phyloP scores from a whole-genome alignment of 345 rosid species.

The Iberis pinnata region DNA sequence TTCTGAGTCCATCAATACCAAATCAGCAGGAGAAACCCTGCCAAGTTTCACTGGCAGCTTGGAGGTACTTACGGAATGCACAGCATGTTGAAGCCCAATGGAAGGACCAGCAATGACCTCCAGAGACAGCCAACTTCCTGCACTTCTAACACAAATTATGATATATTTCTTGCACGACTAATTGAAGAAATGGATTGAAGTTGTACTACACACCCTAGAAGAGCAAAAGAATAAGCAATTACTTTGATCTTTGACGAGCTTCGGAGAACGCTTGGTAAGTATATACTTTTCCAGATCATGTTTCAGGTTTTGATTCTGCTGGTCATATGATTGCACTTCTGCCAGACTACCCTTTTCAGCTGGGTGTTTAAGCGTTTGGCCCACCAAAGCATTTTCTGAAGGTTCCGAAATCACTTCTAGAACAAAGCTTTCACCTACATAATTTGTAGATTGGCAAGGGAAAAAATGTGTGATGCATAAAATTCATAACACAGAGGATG shows the following conservation, averaged over 20 bases:
- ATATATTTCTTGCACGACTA: conserved; percentile 39
- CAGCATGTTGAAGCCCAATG: conserved; percentile 46
- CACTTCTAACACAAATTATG: conserved; percentile 67
- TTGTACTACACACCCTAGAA: conserved; percentile 16
- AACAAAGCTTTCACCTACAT: conserved; percentile 57
- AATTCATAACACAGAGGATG: neutral
- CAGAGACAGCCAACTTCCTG: conserved; percentile 88
- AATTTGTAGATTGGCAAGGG: conserved; percentile 5
- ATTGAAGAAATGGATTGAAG: conserved; percentile 22
- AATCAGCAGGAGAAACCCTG: conserved; percentile 73
- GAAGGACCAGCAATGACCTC: conserved; percentile 92
- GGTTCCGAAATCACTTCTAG: conserved; percentile 53
- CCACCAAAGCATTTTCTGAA: conserved; percentile 45
- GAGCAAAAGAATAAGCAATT: conserved; percentile 41
- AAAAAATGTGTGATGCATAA: conserved; percentile 15
- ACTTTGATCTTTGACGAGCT: conserved; percentile 54
- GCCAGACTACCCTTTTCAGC: conserved; percentile 27
- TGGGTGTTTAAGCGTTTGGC: conserved; percentile 60
- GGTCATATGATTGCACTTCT: conserved; percentile 37
- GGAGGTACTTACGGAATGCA: conserved; percentile 54
- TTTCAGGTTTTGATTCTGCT: conserved; percentile 32
- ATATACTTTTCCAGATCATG: conserved; percentile 32
- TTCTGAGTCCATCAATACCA: conserved; percentile 74
- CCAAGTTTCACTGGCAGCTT: conserved; percentile 82
- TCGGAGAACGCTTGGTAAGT: conserved; percentile 30